phyloP scores from a whole-genome alignment of 305 asterid species.

The Fraxinus greggii region DNA sequence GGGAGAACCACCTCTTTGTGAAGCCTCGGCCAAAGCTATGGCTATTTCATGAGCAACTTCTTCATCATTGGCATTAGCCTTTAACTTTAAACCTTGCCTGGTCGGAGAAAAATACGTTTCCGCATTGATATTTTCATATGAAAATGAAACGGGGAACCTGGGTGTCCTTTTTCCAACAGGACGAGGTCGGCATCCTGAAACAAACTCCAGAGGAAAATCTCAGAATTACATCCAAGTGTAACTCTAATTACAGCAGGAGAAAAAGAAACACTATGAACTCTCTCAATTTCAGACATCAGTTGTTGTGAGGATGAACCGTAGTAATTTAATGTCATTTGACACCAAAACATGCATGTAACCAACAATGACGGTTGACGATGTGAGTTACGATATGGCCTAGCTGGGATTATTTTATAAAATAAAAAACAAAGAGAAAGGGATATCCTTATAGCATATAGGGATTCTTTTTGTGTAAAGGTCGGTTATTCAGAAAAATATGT shows the following conservation, averaged over 20 bases:
- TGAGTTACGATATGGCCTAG: neutral
- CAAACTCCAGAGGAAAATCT: slow-evolving; percentile 32
- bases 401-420: neutral
- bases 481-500: slow-evolving; percentile 1
- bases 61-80: slow-evolving; percentile 65
- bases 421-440: neutral
- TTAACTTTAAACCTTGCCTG: slow-evolving; percentile 53
- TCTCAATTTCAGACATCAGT: neutral
- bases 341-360: neutral
- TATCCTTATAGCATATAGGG: neutral
- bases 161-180: slow-evolving; percentile 94
- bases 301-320: neutral
- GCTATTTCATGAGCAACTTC: slow-evolving; percentile 87
- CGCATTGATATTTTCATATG: slow-evolving; percentile 48
- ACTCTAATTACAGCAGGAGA: slow-evolving; percentile 16
- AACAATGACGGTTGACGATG: neutral
- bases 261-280: neutral
- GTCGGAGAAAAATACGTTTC: slow-evolving; percentile 56
- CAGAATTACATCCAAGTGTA: slow-evolving; percentile 22
- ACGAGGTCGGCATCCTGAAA: slow-evolving; percentile 76
- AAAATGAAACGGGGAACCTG: slow-evolving; percentile 66
- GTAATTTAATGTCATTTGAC: neutral
- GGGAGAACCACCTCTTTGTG: slow-evolving; percentile 86
- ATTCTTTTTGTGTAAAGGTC: neutral
- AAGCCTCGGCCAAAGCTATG: slow-evolving; percentile 81